A percentile compares a stretch with the other conserved stretches of the same genome.
These are phyloP conservation scores for Kappamyces sp. DNA, from an alignment of 192 early-diverging fungal species.

Conservation along the genomic window DNA sequence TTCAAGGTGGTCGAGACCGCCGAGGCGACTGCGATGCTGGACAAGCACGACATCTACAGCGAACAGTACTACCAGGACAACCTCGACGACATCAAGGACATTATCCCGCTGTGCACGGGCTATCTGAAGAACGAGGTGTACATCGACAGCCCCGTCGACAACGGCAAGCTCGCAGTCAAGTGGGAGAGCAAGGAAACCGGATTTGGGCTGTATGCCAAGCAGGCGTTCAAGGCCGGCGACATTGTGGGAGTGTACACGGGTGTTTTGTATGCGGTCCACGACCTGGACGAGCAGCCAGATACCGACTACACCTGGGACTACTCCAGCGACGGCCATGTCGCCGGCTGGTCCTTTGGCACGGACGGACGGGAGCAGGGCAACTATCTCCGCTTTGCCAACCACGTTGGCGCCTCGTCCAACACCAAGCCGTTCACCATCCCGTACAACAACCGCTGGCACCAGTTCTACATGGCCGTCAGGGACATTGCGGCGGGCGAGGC, in stretches of 20 bases:
- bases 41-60: slow-evolving; percentile 4
- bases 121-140: no score
- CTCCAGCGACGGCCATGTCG: background rate
- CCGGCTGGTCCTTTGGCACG: background rate
- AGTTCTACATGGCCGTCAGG: slow-evolving; percentile 7
- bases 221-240: background rate
- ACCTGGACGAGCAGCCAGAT: background rate
- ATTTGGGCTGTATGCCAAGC: slow-evolving; percentile 8
- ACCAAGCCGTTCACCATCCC: background rate
- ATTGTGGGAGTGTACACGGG: slow-evolving; percentile 14
- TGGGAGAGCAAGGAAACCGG: slow-evolving; percentile 1
- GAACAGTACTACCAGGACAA: background rate
- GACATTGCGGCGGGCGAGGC: slow-evolving; percentile 13
- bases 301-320: slow-evolving; percentile 14
- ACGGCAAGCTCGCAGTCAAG: background rate
- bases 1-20: background rate
- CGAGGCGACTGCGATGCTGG: background rate
- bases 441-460: slow-evolving; percentile 4
- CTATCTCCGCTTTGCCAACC: slow-evolving; percentile 13
- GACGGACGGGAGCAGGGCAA: slow-evolving; percentile 6
- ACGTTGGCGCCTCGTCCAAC: background rate
- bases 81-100: no score
- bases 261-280: background rate
- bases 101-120: no score
- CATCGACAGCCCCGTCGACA: background rate